Base-by-base conservation (phyloP, 2,329 filamentous ascomycete genomes). In the Thermomyces lanuginosus region DNA sequence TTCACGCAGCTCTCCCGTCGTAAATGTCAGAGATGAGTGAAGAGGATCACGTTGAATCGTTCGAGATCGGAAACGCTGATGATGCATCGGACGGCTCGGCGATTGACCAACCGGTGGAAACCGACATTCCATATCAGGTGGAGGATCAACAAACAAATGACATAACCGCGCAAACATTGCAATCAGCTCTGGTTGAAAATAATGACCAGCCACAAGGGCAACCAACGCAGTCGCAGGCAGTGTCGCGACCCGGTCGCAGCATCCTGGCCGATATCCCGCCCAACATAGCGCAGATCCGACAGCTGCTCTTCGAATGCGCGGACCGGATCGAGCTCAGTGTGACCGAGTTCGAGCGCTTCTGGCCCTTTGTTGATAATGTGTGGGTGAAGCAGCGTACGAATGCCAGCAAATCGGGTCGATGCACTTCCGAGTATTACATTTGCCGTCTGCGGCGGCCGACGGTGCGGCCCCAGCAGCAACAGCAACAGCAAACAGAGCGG, bases 341-440 rank as follows among this genome's bases (percentile, higher is more conserved):
- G 19, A 48, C 53, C 13, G 58, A 62, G 27, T 61, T 59, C 32
- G 55, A 60, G 31, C 51, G 45, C 9, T 61, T 59, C 35, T 61
- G 56, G 50, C 58, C 58, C 5, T 62, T 58, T 27, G 55, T 61
- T 26, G 58, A 62, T 36, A 62, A 62, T 35, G 53, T 61, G n/a
- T 62, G 58, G 58, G 55, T 60, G 7, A 59, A 59, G 28, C 54
- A 60, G 34, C 49, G 57, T 32, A 49, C 46, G 9, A 51, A 54
- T 31, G 41, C 51, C 5, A 55, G 49, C 36, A 53, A 53, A 35
- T 52, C 51, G 33, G 55, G 54, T 3, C 49, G 50, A 22, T 51
- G 47, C 27, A 55, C 45, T 3, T 57, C 56, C 3, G 58, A 61
- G 24, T 60, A 60, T 35, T 62, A 61, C 31, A 57, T 55, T 44